These are phyloP conservation scores for Ceratonia siliqua DNA, from an alignment of 306 rosid genomes.

Conservation along the genomic window DNA sequence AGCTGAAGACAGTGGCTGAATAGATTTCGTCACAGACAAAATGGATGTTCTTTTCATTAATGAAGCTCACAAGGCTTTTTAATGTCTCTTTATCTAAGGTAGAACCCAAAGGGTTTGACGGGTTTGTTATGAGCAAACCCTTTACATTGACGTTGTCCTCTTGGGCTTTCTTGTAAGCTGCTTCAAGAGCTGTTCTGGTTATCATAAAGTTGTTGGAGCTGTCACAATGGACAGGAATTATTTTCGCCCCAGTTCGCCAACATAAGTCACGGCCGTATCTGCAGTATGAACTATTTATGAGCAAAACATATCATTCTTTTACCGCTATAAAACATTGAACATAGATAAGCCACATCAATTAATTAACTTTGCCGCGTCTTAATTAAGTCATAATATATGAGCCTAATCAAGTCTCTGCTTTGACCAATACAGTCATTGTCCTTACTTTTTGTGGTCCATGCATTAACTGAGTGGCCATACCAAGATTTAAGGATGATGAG, in stretches of 20 bases:
- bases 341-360: neutral
- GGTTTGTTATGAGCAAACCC: constrained; percentile 82
- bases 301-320: neutral
- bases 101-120: constrained; percentile 87
- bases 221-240: constrained; percentile 70
- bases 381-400: neutral
- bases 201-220: constrained; percentile 69
- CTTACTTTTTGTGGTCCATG: neutral
- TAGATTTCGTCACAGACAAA: constrained; percentile 90
- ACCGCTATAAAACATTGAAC: neutral
- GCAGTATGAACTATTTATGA: constrained; percentile 18
- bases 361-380: constrained; percentile 17
- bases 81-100: constrained; percentile 60
- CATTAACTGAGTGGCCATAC: neutral
- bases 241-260: constrained; percentile 73
- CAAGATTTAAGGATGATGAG: constrained; percentile 29
- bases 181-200: constrained; percentile 68
- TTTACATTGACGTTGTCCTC: constrained; percentile 56
- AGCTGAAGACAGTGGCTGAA: constrained; percentile 62
- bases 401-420: constrained; percentile 16
- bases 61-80: constrained; percentile 58
- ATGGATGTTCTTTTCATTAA: constrained; percentile 70
- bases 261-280: constrained; percentile 76
- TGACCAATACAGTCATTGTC: constrained; percentile 12
- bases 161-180: constrained; percentile 60